A percentile compares a stretch with the other conserved stretches of the same genome.
Conservation (phyloP, 495 filamentous ascomycete genomes). For the Penicillium angulare region DNA sequence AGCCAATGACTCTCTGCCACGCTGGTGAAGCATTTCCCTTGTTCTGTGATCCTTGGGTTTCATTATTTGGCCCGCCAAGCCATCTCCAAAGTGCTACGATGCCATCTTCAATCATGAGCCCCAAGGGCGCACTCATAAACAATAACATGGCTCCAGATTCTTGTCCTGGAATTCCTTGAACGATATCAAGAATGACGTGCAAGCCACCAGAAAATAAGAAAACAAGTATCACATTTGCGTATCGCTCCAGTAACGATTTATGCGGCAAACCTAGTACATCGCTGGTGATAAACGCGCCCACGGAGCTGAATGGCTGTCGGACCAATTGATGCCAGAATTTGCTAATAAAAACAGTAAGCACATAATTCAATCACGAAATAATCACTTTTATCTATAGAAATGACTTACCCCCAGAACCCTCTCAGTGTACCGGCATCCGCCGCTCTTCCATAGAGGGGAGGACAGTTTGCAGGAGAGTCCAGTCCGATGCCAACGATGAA, state of each 20-base stretch:
- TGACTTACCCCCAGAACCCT: constrained; percentile 31
- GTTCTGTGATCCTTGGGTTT: not conserved
- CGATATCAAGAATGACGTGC: constrained; percentile 31
- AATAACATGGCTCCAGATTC: constrained; percentile 29
- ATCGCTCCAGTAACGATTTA: constrained; percentile 22
- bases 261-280: constrained; percentile 20
- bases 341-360: constrained; percentile 16
- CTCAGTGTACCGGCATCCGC: constrained; percentile 31
- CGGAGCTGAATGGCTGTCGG: constrained; percentile 27
- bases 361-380: not conserved
- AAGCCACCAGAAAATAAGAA: constrained; percentile 34
- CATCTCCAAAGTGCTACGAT: constrained; percentile 16
- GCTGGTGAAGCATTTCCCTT: not conserved
- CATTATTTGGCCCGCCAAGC: not conserved
- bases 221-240: constrained; percentile 27
- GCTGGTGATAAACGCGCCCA: constrained; percentile 22
- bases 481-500: constrained; percentile 19
- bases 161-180: constrained; percentile 20
- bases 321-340: constrained; percentile 45
- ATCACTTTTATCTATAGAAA: not conserved
- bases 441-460: constrained; percentile 32
- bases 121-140: constrained; percentile 32
- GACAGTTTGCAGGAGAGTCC: constrained; percentile 29
- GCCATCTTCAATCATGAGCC: constrained; percentile 27
- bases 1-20: constrained; percentile 13